phyloP scores from a whole-genome alignment of 78 protist species.

The Bodo saltans region DNA sequence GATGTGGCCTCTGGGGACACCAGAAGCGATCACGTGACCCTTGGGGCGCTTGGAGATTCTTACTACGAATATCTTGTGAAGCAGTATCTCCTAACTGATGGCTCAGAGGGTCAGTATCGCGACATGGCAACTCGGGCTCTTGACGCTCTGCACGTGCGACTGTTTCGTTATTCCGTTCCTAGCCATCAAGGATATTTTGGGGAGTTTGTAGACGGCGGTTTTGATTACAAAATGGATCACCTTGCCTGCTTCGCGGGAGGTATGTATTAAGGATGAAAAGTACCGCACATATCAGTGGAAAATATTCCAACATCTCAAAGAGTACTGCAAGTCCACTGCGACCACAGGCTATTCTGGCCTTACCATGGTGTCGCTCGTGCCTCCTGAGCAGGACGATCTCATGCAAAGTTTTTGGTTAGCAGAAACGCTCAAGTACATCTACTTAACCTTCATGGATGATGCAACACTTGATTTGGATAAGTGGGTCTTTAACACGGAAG shows the following conservation, averaged over 20 bases:
- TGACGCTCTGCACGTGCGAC: not conserved
- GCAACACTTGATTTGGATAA: conserved; percentile 51
- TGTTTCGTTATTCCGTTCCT: not conserved
- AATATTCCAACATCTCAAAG: not conserved
- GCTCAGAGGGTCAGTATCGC: not conserved
- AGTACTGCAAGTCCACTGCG: not conserved
- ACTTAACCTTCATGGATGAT: conserved; percentile 56
- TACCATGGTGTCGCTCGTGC: not conserved
- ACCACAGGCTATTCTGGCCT: conserved; percentile 26
- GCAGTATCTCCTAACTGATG: conserved; percentile 25
- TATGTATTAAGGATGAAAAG: conserved; percentile 57
- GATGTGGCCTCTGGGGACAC: not conserved
- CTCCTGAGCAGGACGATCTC: conserved; percentile 7
- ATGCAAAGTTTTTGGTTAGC: conserved; percentile 72
- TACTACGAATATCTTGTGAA: conserved; percentile 65
- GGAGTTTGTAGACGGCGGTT: not conserved
- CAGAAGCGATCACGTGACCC: not conserved
- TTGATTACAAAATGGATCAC: conserved; percentile 59
- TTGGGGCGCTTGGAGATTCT: conserved; percentile 37
- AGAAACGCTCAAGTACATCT: conserved; percentile 81
- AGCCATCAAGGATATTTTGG: conserved; percentile 16
- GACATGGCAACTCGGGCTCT: not conserved
- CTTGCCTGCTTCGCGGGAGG: conserved; percentile 84
- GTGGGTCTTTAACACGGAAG: conserved; percentile 91
- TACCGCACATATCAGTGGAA: conserved; percentile 44